Evolutionary conservation across 768 basidiomycete species (phyloP), one percentile per base, ranked within the genome.

Genomic region (Mycena metata): DNA sequence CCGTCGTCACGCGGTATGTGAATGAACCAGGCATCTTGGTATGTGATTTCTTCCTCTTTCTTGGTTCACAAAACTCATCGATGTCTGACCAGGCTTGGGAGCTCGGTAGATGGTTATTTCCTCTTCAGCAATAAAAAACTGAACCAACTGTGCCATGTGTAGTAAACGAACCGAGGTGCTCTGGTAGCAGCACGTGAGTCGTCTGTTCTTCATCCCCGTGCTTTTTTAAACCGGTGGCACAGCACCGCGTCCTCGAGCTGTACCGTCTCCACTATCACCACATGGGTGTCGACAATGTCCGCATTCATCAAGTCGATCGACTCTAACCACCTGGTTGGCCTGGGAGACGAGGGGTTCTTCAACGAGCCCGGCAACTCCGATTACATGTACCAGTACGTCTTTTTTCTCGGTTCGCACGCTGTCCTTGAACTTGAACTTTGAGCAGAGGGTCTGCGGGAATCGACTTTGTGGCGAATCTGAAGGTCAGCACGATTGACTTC

Each of bases 291-390:
- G 52, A 81, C 82, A 19, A 86, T 90, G 42, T 88, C 88, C 2
- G 85, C 86, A 2, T 90, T 83, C 78, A 89, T 91, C 82, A 89
- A 90, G 74, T 85, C 85, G 12, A 84, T 90, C 66, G 90, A 91
- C 75, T 66, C 76, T 21, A 90, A 89, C 77, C 89, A 90, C 69
- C 83, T 90, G 35, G 88, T 91, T 19, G 85, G 82, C 1, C 77
- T 91, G 35, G 89, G 90, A 8, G 90, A 91, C 69, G 89, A 91
- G 72, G 89, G 90, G 5, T 90, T 86, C 82, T 88, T 86, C 79
- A 87, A 90, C 71, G 75, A 85, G 69, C 82, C 85, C 0, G 75
- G 79, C 63, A 84, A 85, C n/a, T 83, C 83, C 6, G 84, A 86
- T 21, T 84, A 83, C 64, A 84, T 88, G 21, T 90, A 90, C 78